Evolutionary conservation across 805 yeast species (phyloP), one percentile per base, ranked within the genome.

Genomic region (Metahyphopichia silvanorum): DNA sequence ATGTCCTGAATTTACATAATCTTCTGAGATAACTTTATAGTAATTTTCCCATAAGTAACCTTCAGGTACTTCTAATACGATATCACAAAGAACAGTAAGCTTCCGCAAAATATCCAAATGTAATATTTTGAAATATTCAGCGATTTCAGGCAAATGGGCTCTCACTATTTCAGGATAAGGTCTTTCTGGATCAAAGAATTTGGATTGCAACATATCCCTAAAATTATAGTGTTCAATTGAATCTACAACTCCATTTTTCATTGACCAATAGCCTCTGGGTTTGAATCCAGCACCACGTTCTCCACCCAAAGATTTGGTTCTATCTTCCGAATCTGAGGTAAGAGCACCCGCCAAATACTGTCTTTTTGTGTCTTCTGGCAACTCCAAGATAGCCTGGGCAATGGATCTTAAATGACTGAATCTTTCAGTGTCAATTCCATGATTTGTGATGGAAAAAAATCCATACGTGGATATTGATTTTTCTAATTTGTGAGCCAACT

Each of bases 251-350:
- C 66, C 66, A 37, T 68, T 60, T 13, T 64, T 58, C 52, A 69
- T 64, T 3, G 60, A 53, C 77, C 77, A 71, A 40, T 69, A 69
- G 15, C 71, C 71, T 25, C 54, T 55, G 3, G 76, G 76, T 40
- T 71, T 71, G 49, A 53, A 71, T 0, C 76, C 77, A 22, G 52
- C 51, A 5, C 74, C 76, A 14, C 74, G 50, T 39, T 71, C 72
- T 6, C 70, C 71, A 0, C 77, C 76, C 9, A 60, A 40, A 2
- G 55, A 49, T 34, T 3, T 59, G n/a, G 29, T 22, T 18, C 33
- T 32, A 26, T 49, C 42, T 38, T 56, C 62, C 16, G 47, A 46
- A 29, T 55, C 60, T 27, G 52, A 49, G n/a, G 44, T 49, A 12
- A 46, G 39, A n/a, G 60, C 60, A 31, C 62, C 52, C 2, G 61